Base-by-base conservation (phyloP, 306 rosid genomes). In the Fragaria nilgerrensis region DNA sequence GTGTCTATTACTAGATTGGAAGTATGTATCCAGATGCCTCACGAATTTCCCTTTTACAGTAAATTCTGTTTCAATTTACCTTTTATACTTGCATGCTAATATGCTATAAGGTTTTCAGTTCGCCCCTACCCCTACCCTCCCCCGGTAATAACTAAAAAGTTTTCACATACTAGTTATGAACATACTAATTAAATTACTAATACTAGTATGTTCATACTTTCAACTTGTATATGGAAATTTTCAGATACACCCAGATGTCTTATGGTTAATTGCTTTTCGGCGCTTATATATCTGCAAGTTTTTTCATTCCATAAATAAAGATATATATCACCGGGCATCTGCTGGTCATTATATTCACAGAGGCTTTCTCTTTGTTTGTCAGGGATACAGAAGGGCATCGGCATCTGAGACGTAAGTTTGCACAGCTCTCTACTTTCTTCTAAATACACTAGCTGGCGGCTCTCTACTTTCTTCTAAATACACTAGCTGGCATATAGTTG, bases 1-100 rank as follows among this genome's bases (percentile, higher is more conserved):
- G 93, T 89, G 58, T 91, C 92, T 80, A 92, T 95, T 82, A 92
- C 97, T 75, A 92, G 88, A 87, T 88, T 95, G 65, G 99, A 95
- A 77, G 99, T 95, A 88, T 76, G 93, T 79, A 47, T 68, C 5
- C n/a, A n/a, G 27, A 27, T 27, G 27, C 27, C 27, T 27, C 27
- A 27, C 27, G 27, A 27, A 27, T 0, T 27, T 27, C 27, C 27
- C 27, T 27, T 27, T 27, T 27, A 27, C 27, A 27, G 27, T 27
- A 27, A 27, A 1, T 27, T 27, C 27, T 27, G 27, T 27, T 27
- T 27, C 1, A 27, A 27, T 32, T 44, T 32, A 65, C 41, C 48
- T 66, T 79, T 55, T 36, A 14, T 27, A 25, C 22, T 27, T 27
- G 27, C 27, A 27, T 27, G 1, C 27, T 27, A 27, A 27, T n/a